Conservation (phyloP, 768 basidiomycete species). For the Lentinula edodes region DNA sequence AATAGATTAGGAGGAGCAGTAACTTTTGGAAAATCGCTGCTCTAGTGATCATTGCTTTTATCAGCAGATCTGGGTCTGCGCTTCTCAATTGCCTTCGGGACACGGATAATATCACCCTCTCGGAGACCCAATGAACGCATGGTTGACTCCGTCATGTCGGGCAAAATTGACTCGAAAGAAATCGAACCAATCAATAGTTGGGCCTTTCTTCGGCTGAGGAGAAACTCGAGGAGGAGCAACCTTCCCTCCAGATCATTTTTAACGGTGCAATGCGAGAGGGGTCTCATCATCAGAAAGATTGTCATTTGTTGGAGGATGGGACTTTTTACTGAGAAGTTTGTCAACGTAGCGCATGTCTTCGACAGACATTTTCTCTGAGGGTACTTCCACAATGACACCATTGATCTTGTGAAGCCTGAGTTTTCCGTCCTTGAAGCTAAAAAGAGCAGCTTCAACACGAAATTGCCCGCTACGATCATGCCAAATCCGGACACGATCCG, state of each 20-base stretch:
- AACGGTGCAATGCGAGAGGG: conserved; percentile 47
- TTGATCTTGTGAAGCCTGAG: conserved; percentile 94
- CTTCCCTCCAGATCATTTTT: conserved; percentile 25
- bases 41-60: conserved; percentile 53
- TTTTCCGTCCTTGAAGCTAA: conserved; percentile 84
- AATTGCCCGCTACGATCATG: conserved; percentile 96
- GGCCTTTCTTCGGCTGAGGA: conserved; percentile 43
- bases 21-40: conserved; percentile 28
- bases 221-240: conserved; percentile 19
- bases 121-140: conserved; percentile 88
- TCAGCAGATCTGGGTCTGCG: conserved; percentile 27
- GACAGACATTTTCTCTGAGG: conserved; percentile 93
- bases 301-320: conserved; percentile 23
- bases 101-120: conserved; percentile 97
- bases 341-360: conserved; percentile 85
- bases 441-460: conserved; percentile 93
- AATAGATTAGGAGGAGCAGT: conserved; percentile 72
- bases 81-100: conserved; percentile 79
- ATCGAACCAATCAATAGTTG: conserved; percentile 92
- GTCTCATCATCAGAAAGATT: conserved; percentile 61
- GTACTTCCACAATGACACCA: conserved; percentile 97
- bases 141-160: conserved; percentile 84
- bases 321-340: conserved; percentile 43
- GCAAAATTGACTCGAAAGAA: conserved; percentile 89
- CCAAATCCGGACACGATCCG: conserved; percentile 78